phyloP scores from a whole-genome alignment of 257 asterid genomes.

The Striga asiatica region DNA sequence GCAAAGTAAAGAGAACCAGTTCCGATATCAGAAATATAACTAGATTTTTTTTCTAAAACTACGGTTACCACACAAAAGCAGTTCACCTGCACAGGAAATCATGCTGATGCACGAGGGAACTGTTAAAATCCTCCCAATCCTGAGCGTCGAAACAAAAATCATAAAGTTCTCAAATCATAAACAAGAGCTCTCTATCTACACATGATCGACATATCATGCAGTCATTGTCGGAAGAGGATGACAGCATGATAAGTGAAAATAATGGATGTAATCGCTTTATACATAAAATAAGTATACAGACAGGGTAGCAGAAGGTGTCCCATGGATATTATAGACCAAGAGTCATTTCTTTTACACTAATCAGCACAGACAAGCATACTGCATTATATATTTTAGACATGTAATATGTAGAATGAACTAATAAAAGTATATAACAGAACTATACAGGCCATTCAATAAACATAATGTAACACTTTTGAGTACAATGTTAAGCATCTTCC shows the following conservation, averaged over 20 bases:
- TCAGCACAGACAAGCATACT: neutral
- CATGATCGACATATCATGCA: slow-evolving; percentile 13
- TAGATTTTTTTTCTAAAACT: slow-evolving; percentile 15
- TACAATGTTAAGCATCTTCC: neutral
- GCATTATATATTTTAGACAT: neutral
- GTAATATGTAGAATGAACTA: neutral
- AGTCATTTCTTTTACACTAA: neutral
- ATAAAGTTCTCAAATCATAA: slow-evolving; percentile 20
- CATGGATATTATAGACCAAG: neutral
- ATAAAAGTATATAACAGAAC: neutral
- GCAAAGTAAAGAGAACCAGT: slow-evolving; percentile 2
- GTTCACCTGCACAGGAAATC: slow-evolving; percentile 60
- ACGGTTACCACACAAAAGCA: slow-evolving; percentile 34
- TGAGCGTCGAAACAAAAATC: slow-evolving; percentile 30
- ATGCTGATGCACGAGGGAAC: slow-evolving; percentile 48
- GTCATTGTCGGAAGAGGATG: slow-evolving; percentile 19
- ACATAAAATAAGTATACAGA: slow-evolving; percentile 5
- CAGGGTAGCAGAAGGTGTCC: slow-evolving; percentile 13
- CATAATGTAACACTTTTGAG: slow-evolving; percentile 8
- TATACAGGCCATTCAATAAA: neutral
- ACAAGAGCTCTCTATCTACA: slow-evolving; percentile 20
- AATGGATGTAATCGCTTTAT: neutral
- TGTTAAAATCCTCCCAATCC: slow-evolving; percentile 43
- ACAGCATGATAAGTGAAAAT: slow-evolving; percentile 13
- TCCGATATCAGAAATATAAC: slow-evolving; percentile 15